Base-by-base conservation (phyloP, 2,329 filamentous ascomycete species). In the Calonectria pseudoreteaudii region DNA sequence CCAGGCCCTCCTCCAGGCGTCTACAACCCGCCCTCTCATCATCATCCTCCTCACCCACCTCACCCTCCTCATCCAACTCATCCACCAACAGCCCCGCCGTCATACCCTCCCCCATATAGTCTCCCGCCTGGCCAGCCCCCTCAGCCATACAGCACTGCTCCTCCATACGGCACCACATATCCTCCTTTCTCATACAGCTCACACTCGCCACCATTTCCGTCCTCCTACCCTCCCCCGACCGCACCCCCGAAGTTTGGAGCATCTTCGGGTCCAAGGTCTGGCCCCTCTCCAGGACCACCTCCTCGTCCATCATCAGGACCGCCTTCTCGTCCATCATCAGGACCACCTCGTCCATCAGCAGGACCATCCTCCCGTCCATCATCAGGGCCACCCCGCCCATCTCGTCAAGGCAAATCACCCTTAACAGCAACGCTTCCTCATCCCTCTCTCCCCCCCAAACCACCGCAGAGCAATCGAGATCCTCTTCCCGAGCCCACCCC, bases 381-480 rank as follows among this genome's bases (percentile, higher is more conserved):
- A 28, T 75, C 78, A 50, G 74, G 71, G 47, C 73, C 77, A 38
- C 72, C 79, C 34, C 71, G 71, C 56, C 26, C 66, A 13, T 76
- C 74, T 50, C 77, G 77, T 8, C 75, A 70, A 38, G 80, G 67
- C 34, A 58, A 74, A 52, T 34, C 67, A 20, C 53, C 67, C n/a
- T 74, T 76, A 18, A 71, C 58, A 26, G 53, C 66, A 18, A 47
- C 75, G 14, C 70, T 77, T 13, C 71, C 76, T 26, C 71, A 79
- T 47, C 78, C 82, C n/a, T 80, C 79, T 9, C 80, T 84, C 10
- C 83, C 83, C 8, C 82, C 82, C 7, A 84, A 82, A 58, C 83
- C 82, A 3, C 80, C 83, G 58, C 78, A 79, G 66, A 81, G 76
- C 34, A 72, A 75, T 14, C 79, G 79, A 38, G 79, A 81, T 47